Percentiles rank a stretch among this genome's conserved stretches.
These are phyloP conservation scores for Rosa persica DNA, from an alignment of 306 rosid species.

Conservation along the genomic window DNA sequence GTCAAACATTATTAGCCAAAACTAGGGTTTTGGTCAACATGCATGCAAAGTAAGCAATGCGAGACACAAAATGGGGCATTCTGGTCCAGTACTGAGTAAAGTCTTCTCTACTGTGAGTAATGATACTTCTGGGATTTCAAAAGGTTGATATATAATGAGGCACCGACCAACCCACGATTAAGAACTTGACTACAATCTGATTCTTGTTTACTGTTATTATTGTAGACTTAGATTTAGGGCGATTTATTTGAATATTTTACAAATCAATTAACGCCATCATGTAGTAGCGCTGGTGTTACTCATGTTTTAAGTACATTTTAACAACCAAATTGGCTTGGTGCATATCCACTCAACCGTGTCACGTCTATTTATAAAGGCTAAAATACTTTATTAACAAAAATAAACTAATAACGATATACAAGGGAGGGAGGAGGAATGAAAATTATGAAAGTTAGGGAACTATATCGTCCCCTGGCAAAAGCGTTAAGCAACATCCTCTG, in stretches of 20 bases:
- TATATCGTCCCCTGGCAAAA: constrained; percentile 32
- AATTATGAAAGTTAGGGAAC: background rate
- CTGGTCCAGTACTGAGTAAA: background rate
- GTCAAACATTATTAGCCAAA: constrained; percentile 4
- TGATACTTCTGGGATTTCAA: background rate
- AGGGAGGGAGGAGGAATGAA: constrained; percentile 1
- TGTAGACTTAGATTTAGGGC: too few species aligned
- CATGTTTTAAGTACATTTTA: background rate
- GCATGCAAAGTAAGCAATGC: background rate
- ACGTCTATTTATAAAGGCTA: too few species aligned
- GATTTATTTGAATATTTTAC: too few species aligned
- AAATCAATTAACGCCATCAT: too few species aligned
- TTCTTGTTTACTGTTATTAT: too few species aligned
- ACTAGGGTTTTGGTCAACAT: constrained; percentile 15
- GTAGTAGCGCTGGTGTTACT: background rate
- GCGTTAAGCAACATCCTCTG: constrained; percentile 79
- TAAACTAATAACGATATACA: constrained; percentile 12
- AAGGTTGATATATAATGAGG: constrained; percentile 25
- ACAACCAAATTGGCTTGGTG: background rate
- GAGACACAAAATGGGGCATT: background rate
- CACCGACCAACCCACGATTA: constrained; percentile 15
- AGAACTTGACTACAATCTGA: constrained; percentile 32
- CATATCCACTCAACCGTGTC: background rate
- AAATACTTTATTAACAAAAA: too few species aligned
- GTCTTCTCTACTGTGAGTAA: background rate